Evolutionary conservation across 805 yeast species (phyloP).

Genomic region (Saccharomycopsis oosterbeekiorum): DNA sequence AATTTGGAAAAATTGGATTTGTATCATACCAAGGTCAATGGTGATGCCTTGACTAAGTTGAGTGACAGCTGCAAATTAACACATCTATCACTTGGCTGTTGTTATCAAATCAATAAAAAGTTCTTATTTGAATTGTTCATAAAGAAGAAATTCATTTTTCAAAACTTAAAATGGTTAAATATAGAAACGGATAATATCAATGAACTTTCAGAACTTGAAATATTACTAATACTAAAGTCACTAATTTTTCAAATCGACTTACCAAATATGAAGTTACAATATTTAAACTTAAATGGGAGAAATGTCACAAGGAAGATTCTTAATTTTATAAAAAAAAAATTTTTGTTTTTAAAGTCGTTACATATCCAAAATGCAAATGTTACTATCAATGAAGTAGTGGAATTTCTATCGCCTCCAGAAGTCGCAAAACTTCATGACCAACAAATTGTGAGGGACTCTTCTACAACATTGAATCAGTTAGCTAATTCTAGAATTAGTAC

Average conservation of each 20-base stretch:
- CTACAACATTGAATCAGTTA: neutral
- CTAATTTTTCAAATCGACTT: neutral
- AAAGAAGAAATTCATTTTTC: neutral
- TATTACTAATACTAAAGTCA: constrained; percentile 8
- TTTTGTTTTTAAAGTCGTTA: constrained; percentile 23
- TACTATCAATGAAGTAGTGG: constrained; percentile 44
- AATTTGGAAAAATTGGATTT: constrained; percentile 62
- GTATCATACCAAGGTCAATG: constrained; percentile 69
- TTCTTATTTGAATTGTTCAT: constrained; percentile 11
- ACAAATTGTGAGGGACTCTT: neutral
- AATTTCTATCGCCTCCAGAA: constrained; percentile 40
- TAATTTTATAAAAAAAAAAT: constrained; percentile 10
- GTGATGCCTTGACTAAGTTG: constrained; percentile 45
- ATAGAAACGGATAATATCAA: constrained; percentile 16
- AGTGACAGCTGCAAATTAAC: constrained; percentile 54
- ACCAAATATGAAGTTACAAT: constrained; percentile 11
- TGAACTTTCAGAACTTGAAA: constrained; percentile 9
- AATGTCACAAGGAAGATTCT: constrained; percentile 2
- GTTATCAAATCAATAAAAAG: constrained; percentile 13
- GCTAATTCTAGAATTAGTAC: constrained; percentile 1
- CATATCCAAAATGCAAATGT: constrained; percentile 29
- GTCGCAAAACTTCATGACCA: constrained; percentile 19
- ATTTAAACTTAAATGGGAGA: constrained; percentile 15
- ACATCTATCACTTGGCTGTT: constrained; percentile 49
- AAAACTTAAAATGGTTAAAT: constrained; percentile 14